These are phyloP conservation scores for Leptographium radiaticola DNA, from an alignment of 2,329 filamentous ascomycete species.

Conservation along the genomic window DNA sequence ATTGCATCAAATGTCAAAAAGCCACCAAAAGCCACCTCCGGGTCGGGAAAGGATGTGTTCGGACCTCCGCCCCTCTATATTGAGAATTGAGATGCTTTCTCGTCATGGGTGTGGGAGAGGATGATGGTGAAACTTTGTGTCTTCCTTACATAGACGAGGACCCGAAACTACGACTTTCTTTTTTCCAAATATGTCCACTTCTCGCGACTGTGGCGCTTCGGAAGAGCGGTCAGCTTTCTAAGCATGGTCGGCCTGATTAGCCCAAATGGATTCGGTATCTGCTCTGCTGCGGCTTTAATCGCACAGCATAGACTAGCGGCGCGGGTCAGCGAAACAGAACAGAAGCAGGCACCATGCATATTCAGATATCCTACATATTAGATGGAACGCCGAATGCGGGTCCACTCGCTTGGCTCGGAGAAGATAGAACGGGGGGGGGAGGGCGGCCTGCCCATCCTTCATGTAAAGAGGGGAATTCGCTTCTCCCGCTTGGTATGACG, in stretches of 20 bases:
- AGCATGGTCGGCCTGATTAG: neutral
- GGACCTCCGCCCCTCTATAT: neutral
- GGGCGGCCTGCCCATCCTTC: no score
- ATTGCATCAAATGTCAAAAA: neutral
- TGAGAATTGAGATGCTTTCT: neutral
- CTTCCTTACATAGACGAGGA: no score
- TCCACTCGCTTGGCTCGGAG: no score
- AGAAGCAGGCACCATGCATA: neutral
- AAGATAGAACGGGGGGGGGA: no score
- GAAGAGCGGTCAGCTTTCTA: neutral
- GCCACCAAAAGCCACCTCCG: neutral
- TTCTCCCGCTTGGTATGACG: no score
- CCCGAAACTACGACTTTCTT: neutral
- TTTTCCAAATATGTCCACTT: neutral
- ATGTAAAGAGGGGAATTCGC: no score
- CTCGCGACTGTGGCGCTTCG: neutral
- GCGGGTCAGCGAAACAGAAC: neutral
- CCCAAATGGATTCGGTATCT: neutral
- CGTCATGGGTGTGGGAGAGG: no score
- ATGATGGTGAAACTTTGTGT: no score
- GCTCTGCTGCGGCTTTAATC: no score
- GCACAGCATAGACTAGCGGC: neutral
- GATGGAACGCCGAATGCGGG: neutral
- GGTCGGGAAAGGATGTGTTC: neutral
- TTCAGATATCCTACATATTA: neutral